Percentiles rank a stretch among this genome's conserved stretches.
phyloP scores from a whole-genome alignment of 2,329 filamentous ascomycete genomes.

The Aspergillus ochraceus region DNA sequence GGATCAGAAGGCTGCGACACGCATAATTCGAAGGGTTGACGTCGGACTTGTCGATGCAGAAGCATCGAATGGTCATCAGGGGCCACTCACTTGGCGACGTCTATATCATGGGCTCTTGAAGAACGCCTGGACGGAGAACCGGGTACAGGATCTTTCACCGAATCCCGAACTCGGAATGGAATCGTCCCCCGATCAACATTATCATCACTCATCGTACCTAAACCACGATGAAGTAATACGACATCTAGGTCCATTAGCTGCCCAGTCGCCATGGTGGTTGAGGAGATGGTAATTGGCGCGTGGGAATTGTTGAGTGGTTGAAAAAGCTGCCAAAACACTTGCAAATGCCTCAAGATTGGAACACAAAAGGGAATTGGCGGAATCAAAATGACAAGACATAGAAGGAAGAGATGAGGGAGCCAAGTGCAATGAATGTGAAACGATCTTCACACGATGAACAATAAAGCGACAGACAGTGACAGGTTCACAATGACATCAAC shows the following conservation, averaged over 20 bases:
- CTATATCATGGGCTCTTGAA: neutral
- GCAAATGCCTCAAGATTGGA: neutral
- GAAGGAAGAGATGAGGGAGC: neutral
- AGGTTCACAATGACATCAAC: no score
- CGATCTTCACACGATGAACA: neutral
- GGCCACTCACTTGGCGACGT: conserved; percentile 15
- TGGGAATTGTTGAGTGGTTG: neutral
- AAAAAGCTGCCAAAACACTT: no score
- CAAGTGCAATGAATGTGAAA: neutral
- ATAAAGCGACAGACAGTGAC: neutral
- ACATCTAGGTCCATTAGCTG: conserved; percentile 16
- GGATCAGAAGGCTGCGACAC: conserved; percentile 9
- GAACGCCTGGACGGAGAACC: conserved; percentile 2
- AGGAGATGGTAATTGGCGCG: neutral
- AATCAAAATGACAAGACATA: neutral
- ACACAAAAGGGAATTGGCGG: no score
- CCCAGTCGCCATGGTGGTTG: neutral
- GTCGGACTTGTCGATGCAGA: neutral
- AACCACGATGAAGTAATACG: conserved; percentile 15
- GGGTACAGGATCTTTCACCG: neutral
- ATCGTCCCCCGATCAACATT: conserved; percentile 16
- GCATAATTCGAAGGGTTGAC: neutral
- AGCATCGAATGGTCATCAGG: neutral
- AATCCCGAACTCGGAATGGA: conserved; percentile 16
- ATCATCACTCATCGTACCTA: conserved; percentile 21